phyloP scores from a whole-genome alignment of 1,139 yeast species.

The Yamadazyma blattariae region DNA sequence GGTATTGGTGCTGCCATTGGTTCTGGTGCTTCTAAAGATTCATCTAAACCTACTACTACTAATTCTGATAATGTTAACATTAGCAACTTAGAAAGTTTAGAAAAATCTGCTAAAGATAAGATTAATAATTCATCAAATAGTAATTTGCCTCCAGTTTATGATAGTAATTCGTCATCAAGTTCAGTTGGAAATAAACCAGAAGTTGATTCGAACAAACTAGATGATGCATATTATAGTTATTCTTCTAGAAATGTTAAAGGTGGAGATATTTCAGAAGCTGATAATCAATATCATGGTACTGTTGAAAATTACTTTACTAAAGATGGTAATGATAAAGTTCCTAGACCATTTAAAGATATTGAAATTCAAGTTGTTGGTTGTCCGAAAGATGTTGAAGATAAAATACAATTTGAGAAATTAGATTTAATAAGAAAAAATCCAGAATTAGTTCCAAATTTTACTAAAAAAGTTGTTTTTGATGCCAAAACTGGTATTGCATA shows the following conservation, averaged over 20 bases:
- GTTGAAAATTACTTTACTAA: constrained; percentile 1
- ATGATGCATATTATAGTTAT: constrained; percentile 10
- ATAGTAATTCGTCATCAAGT: constrained; percentile 7
- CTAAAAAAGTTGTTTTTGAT: constrained; percentile 20
- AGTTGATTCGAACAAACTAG: constrained; percentile 3
- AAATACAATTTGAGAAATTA: constrained; percentile 10
- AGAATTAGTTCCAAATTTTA: constrained; percentile 13
- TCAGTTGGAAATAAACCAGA: constrained; percentile 1
- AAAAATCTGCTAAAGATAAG: background rate
- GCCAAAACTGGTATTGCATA: constrained; percentile 25
- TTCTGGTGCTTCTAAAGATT: background rate
- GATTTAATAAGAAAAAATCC: constrained; percentile 11
- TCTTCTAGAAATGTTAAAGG: constrained; percentile 2
- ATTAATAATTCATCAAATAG: background rate
- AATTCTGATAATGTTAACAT: background rate
- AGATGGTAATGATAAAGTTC: constrained; percentile 3
- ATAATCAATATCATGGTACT: constrained; percentile 1
- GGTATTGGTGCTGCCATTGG: constrained; percentile 1
- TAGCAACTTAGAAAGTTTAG: constrained; percentile 3
- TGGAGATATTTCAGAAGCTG: constrained; percentile 1
- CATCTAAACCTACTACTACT: background rate
- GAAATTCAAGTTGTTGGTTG: constrained; percentile 15
- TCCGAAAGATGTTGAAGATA: constrained; percentile 9
- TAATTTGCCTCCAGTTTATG: no score
- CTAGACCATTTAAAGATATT: constrained; percentile 3